phyloP scores from a whole-genome alignment of 441 rosid genomes.

The Gossypium schwendimanii region DNA sequence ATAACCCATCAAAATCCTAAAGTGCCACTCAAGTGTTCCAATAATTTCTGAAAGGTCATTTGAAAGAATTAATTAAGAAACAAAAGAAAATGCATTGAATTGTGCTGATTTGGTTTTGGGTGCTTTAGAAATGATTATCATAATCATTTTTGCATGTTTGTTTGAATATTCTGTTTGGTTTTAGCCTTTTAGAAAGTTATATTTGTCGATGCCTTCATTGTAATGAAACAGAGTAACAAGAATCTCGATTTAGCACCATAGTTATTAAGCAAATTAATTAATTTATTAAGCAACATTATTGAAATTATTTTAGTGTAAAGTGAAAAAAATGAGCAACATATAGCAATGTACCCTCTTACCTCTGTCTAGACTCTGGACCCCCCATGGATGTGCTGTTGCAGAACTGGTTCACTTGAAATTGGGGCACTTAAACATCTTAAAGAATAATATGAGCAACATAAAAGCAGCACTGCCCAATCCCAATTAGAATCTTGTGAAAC shows the following conservation, averaged over 20 bases:
- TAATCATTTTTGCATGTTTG: neutral
- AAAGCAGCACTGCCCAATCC: slow-evolving; percentile 4
- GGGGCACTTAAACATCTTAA: slow-evolving; percentile 11
- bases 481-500: slow-evolving; percentile 15
- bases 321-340: neutral
- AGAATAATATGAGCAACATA: neutral
- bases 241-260: neutral
- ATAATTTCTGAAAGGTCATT: slow-evolving; percentile 2
- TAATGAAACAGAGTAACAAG: neutral
- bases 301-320: neutral
- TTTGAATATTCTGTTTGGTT: slow-evolving; percentile 8
- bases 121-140: neutral
- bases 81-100: neutral
- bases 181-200: neutral
- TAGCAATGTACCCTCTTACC: neutral
- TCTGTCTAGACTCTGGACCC: slow-evolving; percentile 1
- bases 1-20: neutral
- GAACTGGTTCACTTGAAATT: slow-evolving; percentile 19
- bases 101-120: neutral
- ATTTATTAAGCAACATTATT: neutral
- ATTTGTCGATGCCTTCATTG: neutral
- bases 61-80: neutral
- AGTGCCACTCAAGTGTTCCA: neutral
- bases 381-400: neutral
- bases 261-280: neutral